Evolutionary conservation across 2,329 filamentous ascomycete species (phyloP), one percentile per base, ranked within the genome.

Genomic region (Colletotrichum neosansevieriae): DNA sequence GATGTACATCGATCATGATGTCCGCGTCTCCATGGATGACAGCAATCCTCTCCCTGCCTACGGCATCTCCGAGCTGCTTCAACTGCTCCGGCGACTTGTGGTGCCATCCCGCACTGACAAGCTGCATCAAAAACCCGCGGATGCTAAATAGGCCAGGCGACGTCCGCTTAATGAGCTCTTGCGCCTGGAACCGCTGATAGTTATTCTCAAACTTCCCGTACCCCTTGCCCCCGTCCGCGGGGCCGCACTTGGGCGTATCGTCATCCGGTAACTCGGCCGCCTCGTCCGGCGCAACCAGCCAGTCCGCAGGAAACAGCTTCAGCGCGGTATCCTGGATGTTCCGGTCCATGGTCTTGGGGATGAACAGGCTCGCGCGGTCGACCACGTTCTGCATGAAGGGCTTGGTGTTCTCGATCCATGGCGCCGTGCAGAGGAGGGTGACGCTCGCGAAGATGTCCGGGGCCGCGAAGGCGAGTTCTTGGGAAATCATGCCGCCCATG

Each of bases 401-500:
- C 53, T 83, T 84, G 29, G 88, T 89, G 79, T 89, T 89, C 71
- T 89, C 85, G 66, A 91, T 83, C 38, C 77, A 76, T 4, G 89
- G 86, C 1, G 89, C 87, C 2, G 90, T 92, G 76, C 85, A 89
- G 70, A 90, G 79, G 3, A 93, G 83, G 38, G 81, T 85, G 17
- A 93, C 80, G 15, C 85, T 87, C 24, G 81, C 80, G 60, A 92
- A 76, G 53, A 86, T 82, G 12, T 79, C 70, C 0, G 89, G 88
- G 34, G 82, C 79, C n/a, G 83, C 77, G 72, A 79, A 82, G 21
- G 85, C 88, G 4, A 97, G 75, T 80, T 97, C 94, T 79, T 97
- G 94, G 2, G 92, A 89, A 74, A 97, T 95, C 94, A 97, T 97
- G 75, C 94, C 94, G 71, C 94, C 94, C 86, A 97, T 92, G 67